Percentiles rank a stretch among this genome's conserved stretches.
phyloP scores from a whole-genome alignment of 768 basidiomycete genomes.

The Obba rivulosa region DNA sequence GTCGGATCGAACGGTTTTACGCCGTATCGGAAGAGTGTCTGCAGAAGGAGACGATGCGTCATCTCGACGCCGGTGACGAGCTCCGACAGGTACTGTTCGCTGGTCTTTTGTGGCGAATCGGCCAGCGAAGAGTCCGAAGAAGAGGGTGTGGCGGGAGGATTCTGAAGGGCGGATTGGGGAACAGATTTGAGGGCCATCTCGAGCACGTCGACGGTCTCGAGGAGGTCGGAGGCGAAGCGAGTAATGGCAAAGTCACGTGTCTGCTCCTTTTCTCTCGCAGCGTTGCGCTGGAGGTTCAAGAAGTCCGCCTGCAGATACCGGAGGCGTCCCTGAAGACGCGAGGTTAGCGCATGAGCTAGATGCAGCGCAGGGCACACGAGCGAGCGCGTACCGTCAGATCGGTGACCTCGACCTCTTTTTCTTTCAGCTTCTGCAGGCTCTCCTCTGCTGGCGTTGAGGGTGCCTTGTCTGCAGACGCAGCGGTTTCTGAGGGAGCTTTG shows the following conservation, averaged over 20 bases:
- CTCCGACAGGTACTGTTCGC: constrained; percentile 56
- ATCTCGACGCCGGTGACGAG: constrained; percentile 86
- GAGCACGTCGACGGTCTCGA: constrained; percentile 89
- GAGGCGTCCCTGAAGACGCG: constrained; percentile 62
- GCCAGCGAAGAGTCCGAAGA: constrained; percentile 26
- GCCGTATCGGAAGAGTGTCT: constrained; percentile 88
- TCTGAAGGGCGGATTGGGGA: constrained; percentile 41
- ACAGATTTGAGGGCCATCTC: constrained; percentile 79
- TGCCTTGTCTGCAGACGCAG: constrained; percentile 25
- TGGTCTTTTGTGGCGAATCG: constrained; percentile 38
- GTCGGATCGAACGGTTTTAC: constrained; percentile 89
- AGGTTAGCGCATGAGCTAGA: background rate
- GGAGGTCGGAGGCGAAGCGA: constrained; percentile 83
- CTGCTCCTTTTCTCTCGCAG: constrained; percentile 87
- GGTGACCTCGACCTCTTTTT: constrained; percentile 75
- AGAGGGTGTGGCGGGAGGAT: constrained; percentile 19
- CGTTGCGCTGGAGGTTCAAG: constrained; percentile 88
- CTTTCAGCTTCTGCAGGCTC: constrained; percentile 56
- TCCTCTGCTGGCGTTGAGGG: constrained; percentile 27
- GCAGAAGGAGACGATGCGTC: constrained; percentile 84
- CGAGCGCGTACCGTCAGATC: constrained; percentile 70
- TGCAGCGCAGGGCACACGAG: background rate
- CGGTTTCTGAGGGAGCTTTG: constrained; percentile 29
- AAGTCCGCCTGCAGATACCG: constrained; percentile 94
- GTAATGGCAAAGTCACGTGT: constrained; percentile 92